Conservation (phyloP, 768 basidiomycete genomes). For the Floccularia luteovirens region DNA sequence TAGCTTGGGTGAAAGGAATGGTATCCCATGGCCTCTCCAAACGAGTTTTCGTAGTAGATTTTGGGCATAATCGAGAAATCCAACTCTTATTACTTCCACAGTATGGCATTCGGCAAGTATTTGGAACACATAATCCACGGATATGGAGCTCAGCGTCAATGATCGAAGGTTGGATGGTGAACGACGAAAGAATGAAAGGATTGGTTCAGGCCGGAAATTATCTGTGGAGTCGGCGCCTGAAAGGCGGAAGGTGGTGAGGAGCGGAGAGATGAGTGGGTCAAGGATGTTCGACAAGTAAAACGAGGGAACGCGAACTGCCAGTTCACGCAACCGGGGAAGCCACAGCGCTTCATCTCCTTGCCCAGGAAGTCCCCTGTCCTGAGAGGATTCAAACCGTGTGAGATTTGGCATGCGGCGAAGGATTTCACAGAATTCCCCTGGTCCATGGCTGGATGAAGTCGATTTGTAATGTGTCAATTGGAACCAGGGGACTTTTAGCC, state of each 20-base stretch:
- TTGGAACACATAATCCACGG: not conserved
- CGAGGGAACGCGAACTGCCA: not conserved
- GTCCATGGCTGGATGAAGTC: not conserved
- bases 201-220: not conserved
- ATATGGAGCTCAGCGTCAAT: not conserved
- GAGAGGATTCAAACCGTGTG: not conserved
- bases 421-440: constrained; percentile 1
- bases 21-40: not conserved
- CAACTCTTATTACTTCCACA: not conserved
- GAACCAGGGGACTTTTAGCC: not conserved
- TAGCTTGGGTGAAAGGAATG: not conserved
- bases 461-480: not conserved
- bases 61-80: not conserved
- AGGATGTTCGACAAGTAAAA: not conserved
- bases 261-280: not conserved
- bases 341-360: not conserved
- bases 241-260: not conserved
- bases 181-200: not conserved
- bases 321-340: not conserved
- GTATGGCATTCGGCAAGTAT: not conserved
- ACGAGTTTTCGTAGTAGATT: not conserved
- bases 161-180: not conserved
- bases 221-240: not conserved
- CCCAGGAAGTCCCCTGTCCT: not conserved
- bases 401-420: not conserved